Base-by-base conservation (phyloP, 2,329 filamentous ascomycete species). In the Metarhizium sp. region DNA sequence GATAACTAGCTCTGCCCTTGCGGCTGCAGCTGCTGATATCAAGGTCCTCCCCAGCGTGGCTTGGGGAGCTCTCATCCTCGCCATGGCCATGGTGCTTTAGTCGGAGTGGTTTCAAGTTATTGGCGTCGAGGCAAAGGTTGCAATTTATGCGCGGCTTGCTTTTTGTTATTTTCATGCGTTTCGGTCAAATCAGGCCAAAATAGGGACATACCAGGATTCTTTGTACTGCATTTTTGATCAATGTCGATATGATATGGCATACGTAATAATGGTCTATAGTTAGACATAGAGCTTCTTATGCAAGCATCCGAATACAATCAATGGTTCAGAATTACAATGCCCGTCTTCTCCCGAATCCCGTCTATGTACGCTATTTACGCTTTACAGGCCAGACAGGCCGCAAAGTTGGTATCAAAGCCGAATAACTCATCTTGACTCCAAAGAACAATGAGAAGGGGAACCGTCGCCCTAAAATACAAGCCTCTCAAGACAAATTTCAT, bases 1-100 rank as follows among this genome's bases (percentile, higher is more conserved):
- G 20, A 59, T 63, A 30, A 64, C 63, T 29, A 62, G 62, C 36
- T 64, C 63, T 7, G 64, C 65, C 32, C 61, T 67, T 30, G 69
- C 67, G 11, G 68, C 64, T n/a, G 69, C 64, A 29, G 67, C 63
- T 34, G 57, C 59, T n/a, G 58, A 60, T 40, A 58, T 61, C 53
- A 56, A 59, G 50, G 57, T 51, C 47, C 49, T 60, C 50, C 59
- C 63, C 6, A 60, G 58, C n/a, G 60, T 62, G 4, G 54, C 59
- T 43, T 52, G 69, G 36, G 67, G 63, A 46, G 52, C 62, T 32
- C 66, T 59, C 29, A 62, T 60, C 59, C 54, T 70, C 51, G 58
- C 64, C 45, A 56, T 63, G 46, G 64, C 60, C 36, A 57, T 59
- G 46, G 53, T 69, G 56, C 55, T 68, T 52, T 71, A 62, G 63